These are phyloP conservation scores for Amylocarpus encephaloides DNA, from an alignment of 2,329 filamentous ascomycete species.

Conservation along the genomic window DNA sequence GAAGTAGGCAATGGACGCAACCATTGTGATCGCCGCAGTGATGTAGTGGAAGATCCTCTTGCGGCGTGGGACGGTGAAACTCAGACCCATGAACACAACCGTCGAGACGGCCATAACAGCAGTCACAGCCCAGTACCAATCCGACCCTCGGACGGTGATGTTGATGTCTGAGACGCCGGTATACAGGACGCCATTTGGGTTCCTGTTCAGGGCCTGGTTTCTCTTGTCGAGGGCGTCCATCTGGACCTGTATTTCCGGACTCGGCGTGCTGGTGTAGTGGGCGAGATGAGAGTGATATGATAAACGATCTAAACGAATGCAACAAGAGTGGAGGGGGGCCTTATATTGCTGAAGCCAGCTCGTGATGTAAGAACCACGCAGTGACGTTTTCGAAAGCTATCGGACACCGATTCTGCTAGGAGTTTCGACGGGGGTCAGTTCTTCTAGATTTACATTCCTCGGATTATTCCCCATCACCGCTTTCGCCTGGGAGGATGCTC, in stretches of 20 bases:
- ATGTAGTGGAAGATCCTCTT: conserved; percentile 61
- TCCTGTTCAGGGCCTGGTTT: conserved; percentile 19
- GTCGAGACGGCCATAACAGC: conserved; percentile 52
- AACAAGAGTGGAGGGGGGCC: no score
- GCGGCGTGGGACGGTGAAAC: conserved; percentile 45
- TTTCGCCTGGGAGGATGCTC: no score
- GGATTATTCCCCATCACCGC: no score
- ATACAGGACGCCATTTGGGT: conserved; percentile 24
- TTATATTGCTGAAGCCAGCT: no score
- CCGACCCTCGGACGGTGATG: conserved; percentile 53
- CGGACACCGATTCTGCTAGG: no score
- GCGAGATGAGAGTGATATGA: no score
- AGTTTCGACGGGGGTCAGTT: no score
- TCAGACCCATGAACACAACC: conserved; percentile 46
- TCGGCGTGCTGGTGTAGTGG: no score
- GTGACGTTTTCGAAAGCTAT: no score
- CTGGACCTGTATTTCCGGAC: neutral
- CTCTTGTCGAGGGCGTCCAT: neutral
- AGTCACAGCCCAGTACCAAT: conserved; percentile 58
- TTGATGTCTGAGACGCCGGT: conserved; percentile 41
- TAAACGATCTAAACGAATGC: no score
- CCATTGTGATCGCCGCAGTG: conserved; percentile 50
- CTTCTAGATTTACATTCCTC: no score
- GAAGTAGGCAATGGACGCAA: conserved; percentile 58
- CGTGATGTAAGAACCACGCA: no score